Evolutionary conservation across 176 grass and related monocot genomes (phyloP), one percentile per base, ranked within the genome.

Genomic region (Paspalum vaginatum): DNA sequence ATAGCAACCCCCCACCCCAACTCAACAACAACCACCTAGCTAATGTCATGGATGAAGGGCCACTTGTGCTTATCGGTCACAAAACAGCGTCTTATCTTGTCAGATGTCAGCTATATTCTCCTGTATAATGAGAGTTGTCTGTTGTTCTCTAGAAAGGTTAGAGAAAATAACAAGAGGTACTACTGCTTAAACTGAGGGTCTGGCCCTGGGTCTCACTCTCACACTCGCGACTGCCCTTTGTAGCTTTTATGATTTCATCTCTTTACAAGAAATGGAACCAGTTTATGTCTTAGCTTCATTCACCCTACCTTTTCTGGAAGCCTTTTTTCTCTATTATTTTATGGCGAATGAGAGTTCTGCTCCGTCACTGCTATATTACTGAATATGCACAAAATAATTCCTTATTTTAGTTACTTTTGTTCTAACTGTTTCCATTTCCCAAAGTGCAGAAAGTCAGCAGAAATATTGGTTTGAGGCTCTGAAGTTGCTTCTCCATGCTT

Each of bases 1-100:
- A 61, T 52, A 78, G 65, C 79, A 74, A 77, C n/a, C n/a, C n/a
- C n/a, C n/a, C n/a, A n/a, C n/a, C n/a, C n/a, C n/a, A 86, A 78
- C 10, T 58, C 32, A 32, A 42, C 74, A 82, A 82, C 51, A 61
- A 77, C 73, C 69, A 77, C 73, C 69, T 86, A 78, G 74, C 66
- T 55, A 65, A 89, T 70, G 57, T 73, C 78, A 46, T 68, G 75
- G 72, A 72, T 78, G 65, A 72, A 85, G 88, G 83, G 78, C 79
- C 78, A 86, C 83, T 12, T 68, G 56, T 65, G 78, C 43, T 50
- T 86, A 72, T 82, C 25, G 57, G 46, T 66, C 64, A 50, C 82
- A 77, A 89, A 77, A 40, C 51, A 50, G 58, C 27, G 59, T 72
- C 86, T 72, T 78, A 77, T 60, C 41, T 78, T 79, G 68, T 79